Conservation (phyloP, 306 rosid species). For the Cucurbita pepo region DNA sequence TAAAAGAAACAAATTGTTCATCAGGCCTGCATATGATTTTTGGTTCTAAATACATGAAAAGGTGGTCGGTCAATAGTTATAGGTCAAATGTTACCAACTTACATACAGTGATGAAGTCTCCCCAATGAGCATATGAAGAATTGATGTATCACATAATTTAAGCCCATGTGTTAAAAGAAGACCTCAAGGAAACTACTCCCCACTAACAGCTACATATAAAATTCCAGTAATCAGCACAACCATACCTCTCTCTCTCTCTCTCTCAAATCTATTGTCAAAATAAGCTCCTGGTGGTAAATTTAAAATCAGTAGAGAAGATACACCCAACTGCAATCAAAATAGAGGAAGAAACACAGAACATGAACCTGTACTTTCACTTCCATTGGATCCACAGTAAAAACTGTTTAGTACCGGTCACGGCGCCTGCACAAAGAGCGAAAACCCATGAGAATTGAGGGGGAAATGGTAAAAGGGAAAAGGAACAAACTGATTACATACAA, state of each 20-base stretch:
- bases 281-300: constrained; percentile 13
- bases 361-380: constrained; percentile 20
- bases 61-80: not conserved
- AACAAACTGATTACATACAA: not conserved
- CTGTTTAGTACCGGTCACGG: constrained; percentile 4
- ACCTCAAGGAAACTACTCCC: constrained; percentile 1
- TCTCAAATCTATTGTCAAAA: constrained; percentile 25
- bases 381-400: constrained; percentile 1
- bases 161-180: not conserved
- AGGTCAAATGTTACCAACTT: not conserved
- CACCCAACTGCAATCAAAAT: constrained; percentile 4
- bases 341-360: constrained; percentile 6
- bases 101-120: not conserved
- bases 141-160: not conserved
- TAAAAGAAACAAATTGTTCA: not conserved
- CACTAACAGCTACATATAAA: constrained; percentile 1
- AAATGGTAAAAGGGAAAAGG: not conserved
- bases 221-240: constrained; percentile 15
- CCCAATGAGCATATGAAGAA: constrained; percentile 2
- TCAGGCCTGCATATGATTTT: not conserved
- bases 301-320: constrained; percentile 1
- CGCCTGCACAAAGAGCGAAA: not conserved
- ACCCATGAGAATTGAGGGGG: not conserved
- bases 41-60: not conserved
- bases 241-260: constrained; percentile 29